Conservation (phyloP, 1,284 basidiomycete species). For the Leccinum fallax region DNA sequence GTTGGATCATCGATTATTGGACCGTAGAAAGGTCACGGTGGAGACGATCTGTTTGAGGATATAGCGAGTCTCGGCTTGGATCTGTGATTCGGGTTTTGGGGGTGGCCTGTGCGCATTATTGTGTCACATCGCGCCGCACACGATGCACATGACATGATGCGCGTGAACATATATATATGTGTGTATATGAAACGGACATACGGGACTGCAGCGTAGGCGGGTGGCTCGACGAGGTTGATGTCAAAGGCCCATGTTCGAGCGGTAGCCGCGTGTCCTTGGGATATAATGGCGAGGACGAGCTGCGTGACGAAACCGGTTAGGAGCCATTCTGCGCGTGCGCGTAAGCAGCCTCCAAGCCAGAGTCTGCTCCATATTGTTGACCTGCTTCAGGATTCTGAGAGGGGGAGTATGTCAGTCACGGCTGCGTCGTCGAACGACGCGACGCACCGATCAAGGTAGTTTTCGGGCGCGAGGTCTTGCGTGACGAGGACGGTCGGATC, state of each 20-base stretch:
- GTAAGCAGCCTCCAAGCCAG: neutral
- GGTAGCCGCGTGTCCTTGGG: constrained; percentile 89
- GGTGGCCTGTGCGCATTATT: constrained; percentile 40
- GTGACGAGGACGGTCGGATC: constrained; percentile 95
- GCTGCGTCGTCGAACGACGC: no score
- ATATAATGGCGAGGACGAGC: constrained; percentile 94
- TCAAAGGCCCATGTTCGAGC: constrained; percentile 98
- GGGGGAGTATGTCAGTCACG: no score
- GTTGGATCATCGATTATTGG: constrained; percentile 95
- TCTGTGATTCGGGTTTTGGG: constrained; percentile 84
- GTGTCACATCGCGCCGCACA: constrained; percentile 1
- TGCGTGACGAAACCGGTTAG: constrained; percentile 88
- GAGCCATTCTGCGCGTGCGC: constrained; percentile 75
- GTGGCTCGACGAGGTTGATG: constrained; percentile 76
- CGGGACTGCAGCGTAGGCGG: constrained; percentile 50
- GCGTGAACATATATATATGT: neutral
- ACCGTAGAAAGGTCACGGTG: constrained; percentile 92
- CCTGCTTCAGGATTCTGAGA: constrained; percentile 83
- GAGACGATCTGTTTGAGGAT: constrained; percentile 99
- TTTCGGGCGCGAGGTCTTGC: constrained; percentile 89
- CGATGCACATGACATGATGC: neutral
- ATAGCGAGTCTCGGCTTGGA: constrained; percentile 95
- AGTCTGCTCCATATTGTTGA: constrained; percentile 66
- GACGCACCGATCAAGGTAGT: constrained; percentile 78
- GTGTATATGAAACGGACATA: constrained; percentile 35